Percentiles rank a stretch among this genome's conserved stretches.
These are phyloP conservation scores for Bidens hawaiensis DNA, from an alignment of 140 eudicot species.

Conservation along the genomic window DNA sequence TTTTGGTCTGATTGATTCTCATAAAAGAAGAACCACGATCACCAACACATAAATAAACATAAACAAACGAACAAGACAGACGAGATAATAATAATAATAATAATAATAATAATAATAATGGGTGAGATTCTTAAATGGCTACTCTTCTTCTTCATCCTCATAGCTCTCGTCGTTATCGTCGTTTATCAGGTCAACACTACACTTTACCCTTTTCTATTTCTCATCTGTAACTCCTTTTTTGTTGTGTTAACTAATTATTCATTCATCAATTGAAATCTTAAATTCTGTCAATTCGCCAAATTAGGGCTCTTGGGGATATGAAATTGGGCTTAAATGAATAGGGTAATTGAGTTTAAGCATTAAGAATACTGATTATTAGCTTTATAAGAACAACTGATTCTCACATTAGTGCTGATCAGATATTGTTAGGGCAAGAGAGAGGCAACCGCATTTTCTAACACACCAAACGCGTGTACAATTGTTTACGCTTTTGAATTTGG, in stretches of 20 bases:
- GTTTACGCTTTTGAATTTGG: no score
- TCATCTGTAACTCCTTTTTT: constrained; percentile 12
- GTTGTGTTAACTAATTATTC: not conserved
- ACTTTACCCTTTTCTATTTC: no score
- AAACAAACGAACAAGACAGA: constrained; percentile 2
- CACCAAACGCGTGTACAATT: no score
- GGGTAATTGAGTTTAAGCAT: no score
- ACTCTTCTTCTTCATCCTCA: constrained; percentile 57
- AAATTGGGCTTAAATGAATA: no score
- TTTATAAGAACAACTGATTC: no score
- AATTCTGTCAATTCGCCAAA: constrained; percentile 5
- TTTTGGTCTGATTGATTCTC: not conserved
- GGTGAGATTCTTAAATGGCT: constrained; percentile 63
- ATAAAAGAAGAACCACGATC: no score
- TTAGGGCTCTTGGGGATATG: constrained; percentile 17
- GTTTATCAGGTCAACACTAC: constrained; percentile 53
- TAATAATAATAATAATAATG: constrained; percentile 20
- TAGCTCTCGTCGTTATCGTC: constrained; percentile 46
- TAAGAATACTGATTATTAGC: no score
- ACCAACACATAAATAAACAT: not conserved
- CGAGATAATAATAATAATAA: no score
- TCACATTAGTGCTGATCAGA: no score
- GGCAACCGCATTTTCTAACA: no score
- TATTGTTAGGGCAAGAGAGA: no score
- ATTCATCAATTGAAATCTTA: not conserved